Conservation (phyloP, 2,329 filamentous ascomycete species). For the Penicillium sp. region DNA sequence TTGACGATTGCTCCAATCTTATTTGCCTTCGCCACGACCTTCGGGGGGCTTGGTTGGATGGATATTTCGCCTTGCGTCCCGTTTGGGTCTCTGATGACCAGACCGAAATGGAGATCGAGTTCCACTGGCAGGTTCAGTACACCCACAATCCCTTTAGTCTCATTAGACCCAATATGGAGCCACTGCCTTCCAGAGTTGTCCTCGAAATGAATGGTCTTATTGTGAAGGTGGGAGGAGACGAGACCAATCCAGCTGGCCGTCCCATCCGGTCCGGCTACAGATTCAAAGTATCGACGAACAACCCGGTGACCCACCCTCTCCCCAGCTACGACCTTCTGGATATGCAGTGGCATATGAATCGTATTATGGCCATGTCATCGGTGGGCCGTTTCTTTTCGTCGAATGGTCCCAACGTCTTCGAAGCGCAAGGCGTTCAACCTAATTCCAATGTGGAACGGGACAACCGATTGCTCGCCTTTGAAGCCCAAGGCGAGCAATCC, state of each 20-base stretch:
- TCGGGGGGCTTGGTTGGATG: slow-evolving; percentile 3
- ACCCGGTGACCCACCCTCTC: slow-evolving; percentile 4
- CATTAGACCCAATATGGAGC: background rate
- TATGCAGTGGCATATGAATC: slow-evolving; percentile 16
- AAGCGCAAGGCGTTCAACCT: too few species aligned
- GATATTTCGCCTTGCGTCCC: slow-evolving; percentile 9
- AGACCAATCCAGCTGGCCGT: background rate
- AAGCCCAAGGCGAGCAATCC: too few species aligned
- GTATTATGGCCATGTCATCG: slow-evolving; percentile 6
- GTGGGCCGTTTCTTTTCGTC: too few species aligned
- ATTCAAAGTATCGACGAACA: slow-evolving; percentile 5
- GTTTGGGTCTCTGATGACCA: background rate
- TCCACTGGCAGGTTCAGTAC: slow-evolving; percentile 11
- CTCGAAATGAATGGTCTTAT: background rate
- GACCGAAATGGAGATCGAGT: slow-evolving; percentile 10
- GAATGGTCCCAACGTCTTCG: too few species aligned
- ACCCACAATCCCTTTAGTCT: background rate
- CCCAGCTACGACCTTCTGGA: slow-evolving; percentile 14
- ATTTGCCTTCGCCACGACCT: slow-evolving; percentile 12
- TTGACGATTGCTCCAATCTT: slow-evolving; percentile 7
- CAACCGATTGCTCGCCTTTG: too few species aligned
- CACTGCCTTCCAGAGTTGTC: background rate
- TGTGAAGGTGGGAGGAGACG: background rate
- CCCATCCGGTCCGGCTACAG: slow-evolving; percentile 9
- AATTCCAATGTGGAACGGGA: too few species aligned